A percentile compares a stretch with the other conserved stretches of the same genome.
phyloP scores from a whole-genome alignment of 805 yeast species.

The Metschnikowia colocasiae region DNA sequence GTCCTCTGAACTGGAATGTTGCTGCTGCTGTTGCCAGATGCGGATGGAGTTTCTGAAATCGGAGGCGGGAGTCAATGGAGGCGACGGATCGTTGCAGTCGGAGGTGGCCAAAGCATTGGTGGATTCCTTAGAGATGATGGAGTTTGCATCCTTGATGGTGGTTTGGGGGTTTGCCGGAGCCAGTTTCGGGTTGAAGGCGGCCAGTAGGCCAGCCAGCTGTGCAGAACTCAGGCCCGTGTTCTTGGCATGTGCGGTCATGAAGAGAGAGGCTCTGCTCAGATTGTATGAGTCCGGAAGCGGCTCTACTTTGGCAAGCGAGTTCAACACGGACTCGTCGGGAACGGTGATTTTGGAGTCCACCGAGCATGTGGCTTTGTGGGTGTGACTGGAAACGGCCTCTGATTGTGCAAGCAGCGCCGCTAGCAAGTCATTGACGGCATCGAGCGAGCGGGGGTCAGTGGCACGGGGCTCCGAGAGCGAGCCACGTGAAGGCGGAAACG shows the following conservation, averaged over 20 bases:
- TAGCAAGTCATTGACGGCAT: not conserved
- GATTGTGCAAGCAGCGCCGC: not conserved
- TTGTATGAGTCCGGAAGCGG: not conserved
- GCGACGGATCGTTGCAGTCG: slow-evolving; percentile 6
- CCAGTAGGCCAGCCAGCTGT: slow-evolving; percentile 20
- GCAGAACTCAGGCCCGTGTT: not conserved
- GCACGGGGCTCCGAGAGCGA: not conserved
- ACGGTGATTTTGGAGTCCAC: not conserved
- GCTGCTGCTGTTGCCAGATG: slow-evolving; percentile 19
- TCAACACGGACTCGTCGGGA: slow-evolving; percentile 1
- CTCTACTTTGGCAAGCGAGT: not conserved
- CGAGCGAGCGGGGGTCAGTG: not conserved
- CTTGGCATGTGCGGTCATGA: not conserved
- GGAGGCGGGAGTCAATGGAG: slow-evolving; percentile 13
- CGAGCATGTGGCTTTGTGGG: not conserved
- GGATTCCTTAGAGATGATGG: slow-evolving; percentile 26
- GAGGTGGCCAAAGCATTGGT: slow-evolving; percentile 11
- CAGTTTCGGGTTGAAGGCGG: slow-evolving; percentile 38
- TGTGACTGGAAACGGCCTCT: not conserved
- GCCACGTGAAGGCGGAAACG: slow-evolving; percentile 32
- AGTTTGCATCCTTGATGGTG: slow-evolving; percentile 48
- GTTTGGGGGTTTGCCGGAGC: slow-evolving; percentile 52
- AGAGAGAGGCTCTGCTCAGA: not conserved
- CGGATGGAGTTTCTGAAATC: slow-evolving; percentile 16
- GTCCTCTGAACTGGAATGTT: slow-evolving; percentile 4